Evolutionary conservation across 257 asterid species (phyloP).

Genomic region (Rhazya stricta): DNA sequence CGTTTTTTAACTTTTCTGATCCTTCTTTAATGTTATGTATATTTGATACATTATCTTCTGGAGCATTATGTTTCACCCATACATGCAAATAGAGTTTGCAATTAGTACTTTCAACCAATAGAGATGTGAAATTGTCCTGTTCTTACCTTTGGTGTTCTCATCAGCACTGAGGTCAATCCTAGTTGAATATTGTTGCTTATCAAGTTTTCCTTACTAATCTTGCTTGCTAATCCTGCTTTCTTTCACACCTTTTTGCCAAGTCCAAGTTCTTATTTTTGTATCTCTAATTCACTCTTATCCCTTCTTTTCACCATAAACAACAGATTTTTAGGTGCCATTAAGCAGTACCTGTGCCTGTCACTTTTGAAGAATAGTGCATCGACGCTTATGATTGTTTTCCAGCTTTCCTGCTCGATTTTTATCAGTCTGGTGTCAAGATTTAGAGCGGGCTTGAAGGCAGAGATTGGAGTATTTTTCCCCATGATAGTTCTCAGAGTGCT

Average conservation of each 20-base stretch:
- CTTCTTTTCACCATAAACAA: constrained; percentile 21
- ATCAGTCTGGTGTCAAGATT: constrained; percentile 89
- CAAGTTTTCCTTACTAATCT: constrained; percentile 1
- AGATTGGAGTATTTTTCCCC: constrained; percentile 97
- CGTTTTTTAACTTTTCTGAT: not conserved
- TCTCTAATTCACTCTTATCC: constrained; percentile 16
- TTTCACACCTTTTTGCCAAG: not conserved
- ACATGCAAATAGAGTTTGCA: not conserved
- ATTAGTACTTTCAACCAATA: not conserved
- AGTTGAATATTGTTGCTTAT: not conserved
- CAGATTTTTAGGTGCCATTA: constrained; percentile 97
- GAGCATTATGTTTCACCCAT: not conserved
- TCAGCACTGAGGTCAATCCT: not conserved
- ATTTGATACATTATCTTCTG: not conserved
- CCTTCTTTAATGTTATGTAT: not conserved
- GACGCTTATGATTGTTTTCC: constrained; percentile 87
- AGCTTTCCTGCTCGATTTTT: constrained; percentile 98
- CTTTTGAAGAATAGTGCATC: constrained; percentile 96
- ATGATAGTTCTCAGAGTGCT: constrained; percentile 93
- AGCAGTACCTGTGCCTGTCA: constrained; percentile 93
- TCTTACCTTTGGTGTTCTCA: not conserved
- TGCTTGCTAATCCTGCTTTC: not conserved
- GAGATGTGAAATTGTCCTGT: not conserved
- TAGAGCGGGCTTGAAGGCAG: constrained; percentile 97
- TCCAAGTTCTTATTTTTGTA: not conserved